Evolutionary conservation across 345 rosid genomes (phyloP).

Genomic region (Rhodamnia rubescens): DNA sequence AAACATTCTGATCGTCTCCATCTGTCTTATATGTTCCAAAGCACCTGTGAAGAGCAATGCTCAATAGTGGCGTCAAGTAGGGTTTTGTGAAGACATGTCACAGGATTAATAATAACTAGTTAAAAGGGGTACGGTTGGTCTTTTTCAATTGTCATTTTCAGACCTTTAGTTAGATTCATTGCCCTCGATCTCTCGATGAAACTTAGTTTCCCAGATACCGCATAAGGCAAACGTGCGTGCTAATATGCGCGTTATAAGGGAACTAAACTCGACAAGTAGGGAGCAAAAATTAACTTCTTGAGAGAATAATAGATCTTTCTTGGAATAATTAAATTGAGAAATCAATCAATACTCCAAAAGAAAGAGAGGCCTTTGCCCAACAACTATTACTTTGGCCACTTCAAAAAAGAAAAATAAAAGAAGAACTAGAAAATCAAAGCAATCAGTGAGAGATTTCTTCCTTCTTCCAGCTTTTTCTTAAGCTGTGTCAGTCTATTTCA

Average conservation of each 20-base stretch:
- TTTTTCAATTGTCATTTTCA: background rate
- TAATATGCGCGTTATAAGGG: background rate
- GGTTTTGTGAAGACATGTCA: background rate
- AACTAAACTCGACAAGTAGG: background rate
- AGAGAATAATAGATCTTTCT: background rate
- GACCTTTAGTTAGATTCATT: background rate
- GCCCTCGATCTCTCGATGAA: background rate
- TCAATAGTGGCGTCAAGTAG: background rate
- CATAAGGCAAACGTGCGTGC: background rate
- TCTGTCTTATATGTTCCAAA: background rate
- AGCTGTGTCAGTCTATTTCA: slow-evolving; percentile 19
- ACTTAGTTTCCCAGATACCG: background rate
- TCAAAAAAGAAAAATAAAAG: background rate
- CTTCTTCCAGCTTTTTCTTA: background rate
- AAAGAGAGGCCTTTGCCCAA: background rate
- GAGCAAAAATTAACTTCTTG: background rate
- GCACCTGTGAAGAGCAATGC: background rate
- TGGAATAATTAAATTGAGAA: background rate
- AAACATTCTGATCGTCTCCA: background rate
- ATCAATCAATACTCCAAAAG: background rate
- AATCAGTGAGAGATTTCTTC: background rate
- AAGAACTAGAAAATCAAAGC: background rate
- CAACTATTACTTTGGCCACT: background rate
- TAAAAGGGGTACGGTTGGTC: background rate
- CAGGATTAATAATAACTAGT: background rate